These are phyloP conservation scores for Eimeria praecox DNA, from an alignment of 169 alveolate species.

Conservation along the genomic window DNA sequence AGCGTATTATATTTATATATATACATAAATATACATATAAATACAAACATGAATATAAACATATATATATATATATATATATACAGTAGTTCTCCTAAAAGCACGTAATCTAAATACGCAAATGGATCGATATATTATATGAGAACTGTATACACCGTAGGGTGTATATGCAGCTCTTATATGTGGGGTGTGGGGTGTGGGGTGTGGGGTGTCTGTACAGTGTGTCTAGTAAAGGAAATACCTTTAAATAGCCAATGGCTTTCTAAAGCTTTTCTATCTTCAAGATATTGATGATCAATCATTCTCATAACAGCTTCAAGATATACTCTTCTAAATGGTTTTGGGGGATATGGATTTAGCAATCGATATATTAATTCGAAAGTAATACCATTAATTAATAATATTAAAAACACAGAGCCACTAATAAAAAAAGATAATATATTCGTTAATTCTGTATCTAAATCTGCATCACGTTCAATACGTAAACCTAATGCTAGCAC, in stretches of 20 bases:
- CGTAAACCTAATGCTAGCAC: slow-evolving; percentile 94
- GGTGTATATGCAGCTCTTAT: too few species aligned
- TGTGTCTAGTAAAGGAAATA: background rate
- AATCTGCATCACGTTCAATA: slow-evolving; percentile 91
- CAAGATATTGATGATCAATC: slow-evolving; percentile 89
- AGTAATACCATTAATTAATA: slow-evolving; percentile 94
- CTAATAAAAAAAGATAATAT: slow-evolving; percentile 93
- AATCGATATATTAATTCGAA: slow-evolving; percentile 90
- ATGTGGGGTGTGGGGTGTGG: too few species aligned
- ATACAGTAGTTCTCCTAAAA: too few species aligned
- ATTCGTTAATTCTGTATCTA: slow-evolving; percentile 88
- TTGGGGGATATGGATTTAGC: slow-evolving; percentile 93
- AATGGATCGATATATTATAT: too few species aligned
- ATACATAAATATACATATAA: too few species aligned
- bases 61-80: too few species aligned
- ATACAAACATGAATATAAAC: too few species aligned
- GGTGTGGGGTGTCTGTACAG: too few species aligned
- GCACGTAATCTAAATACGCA: too few species aligned
- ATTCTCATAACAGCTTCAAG: slow-evolving; percentile 92
- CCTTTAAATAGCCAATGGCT: slow-evolving; percentile 91
- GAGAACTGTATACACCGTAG: too few species aligned
- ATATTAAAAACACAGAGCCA: slow-evolving; percentile 94
- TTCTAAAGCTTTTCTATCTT: slow-evolving; percentile 86
- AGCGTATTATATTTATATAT: too few species aligned
- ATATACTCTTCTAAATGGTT: slow-evolving; percentile 92